Evolutionary conservation across 164 flowering plant genomes (phyloP).

Genomic region (Euptelea pleiosperma): DNA sequence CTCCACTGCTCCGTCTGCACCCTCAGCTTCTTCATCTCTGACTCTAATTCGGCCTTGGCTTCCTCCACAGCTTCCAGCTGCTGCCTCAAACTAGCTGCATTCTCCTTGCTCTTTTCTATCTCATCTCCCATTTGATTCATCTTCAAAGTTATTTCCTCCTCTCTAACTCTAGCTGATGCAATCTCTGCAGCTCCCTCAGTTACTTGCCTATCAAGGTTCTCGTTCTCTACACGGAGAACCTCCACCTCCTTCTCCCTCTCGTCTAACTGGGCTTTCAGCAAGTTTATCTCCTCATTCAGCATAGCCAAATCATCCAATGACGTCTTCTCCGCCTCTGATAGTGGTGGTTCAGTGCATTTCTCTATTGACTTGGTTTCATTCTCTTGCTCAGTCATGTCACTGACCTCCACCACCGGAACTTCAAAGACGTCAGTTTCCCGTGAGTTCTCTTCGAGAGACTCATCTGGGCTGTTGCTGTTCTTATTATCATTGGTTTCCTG

Average conservation of each 20-base stretch:
- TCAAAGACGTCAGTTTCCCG: slow-evolving; percentile 75
- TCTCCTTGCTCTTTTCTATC: slow-evolving; percentile 23
- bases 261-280: slow-evolving; percentile 41
- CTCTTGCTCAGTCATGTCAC: slow-evolving; percentile 20
- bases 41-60: slow-evolving; percentile 57
- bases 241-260: slow-evolving; percentile 53
- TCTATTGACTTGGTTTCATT: slow-evolving; percentile 24
- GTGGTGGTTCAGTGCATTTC: slow-evolving; percentile 20
- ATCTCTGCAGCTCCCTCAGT: slow-evolving; percentile 32
- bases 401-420: slow-evolving; percentile 40
- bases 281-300: slow-evolving; percentile 44
- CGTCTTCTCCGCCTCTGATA: slow-evolving; percentile 30
- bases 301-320: slow-evolving; percentile 25
- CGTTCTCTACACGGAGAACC: slow-evolving; percentile 36
- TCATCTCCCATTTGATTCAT: slow-evolving; percentile 37
- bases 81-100: slow-evolving; percentile 38
- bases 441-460: slow-evolving; percentile 28
- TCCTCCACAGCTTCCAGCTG: slow-evolving; percentile 56
- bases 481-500: slow-evolving; percentile 20
- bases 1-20: slow-evolving; percentile 98
- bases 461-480: slow-evolving; percentile 11
- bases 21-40: slow-evolving; percentile 73
- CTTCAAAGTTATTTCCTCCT: slow-evolving; percentile 38
- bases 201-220: slow-evolving; percentile 39
- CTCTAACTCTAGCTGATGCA: slow-evolving; percentile 30